Base-by-base conservation (phyloP, 352 stramenopile genomes). In the Poterioochromonas sp. region DNA sequence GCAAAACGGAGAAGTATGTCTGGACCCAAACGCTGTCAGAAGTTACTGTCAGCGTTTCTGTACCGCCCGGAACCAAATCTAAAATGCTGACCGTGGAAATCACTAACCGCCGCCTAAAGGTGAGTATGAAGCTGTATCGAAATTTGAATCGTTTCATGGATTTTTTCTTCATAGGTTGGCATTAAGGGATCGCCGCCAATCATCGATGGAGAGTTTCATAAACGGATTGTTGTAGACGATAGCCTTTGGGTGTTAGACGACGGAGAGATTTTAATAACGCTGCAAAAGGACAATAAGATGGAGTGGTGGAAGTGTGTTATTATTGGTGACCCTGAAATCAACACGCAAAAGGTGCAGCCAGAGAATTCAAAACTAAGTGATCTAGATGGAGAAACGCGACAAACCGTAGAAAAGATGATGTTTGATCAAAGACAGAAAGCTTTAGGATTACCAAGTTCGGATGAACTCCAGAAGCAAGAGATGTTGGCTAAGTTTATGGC, bases 361-460 rank as follows among this genome's bases (percentile, higher is more conserved):
- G 96, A 99, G 87, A 99, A 97, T 86, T 98, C 92, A 15, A 97
- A 98, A 82, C 87, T 99, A 32, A 87, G 80, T 26, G 96, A 99
- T 84, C 84, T 99, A 77, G 95, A 99, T 84, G 91, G 93, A 2
- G 96, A 99, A 73, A 99, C 95, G 32, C 87, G 95, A 49, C 91
- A 98, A 82, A 99, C 96, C 0, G 96, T 99, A 26, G 96, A 99
- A 86, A 99, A 99, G 82, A 99, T 99, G 96, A 99, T 99, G 96
- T 91, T 88, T 80, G 88, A 93, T 85, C 47, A 68, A n/a, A 88
- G 91, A 41, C 95, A 99, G 86, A 99, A 99, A 84, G 93, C 94
- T 0, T 87, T 98, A 83, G 95, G 95, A 0, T 84, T 97, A 51
- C 96, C 96, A 0, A 96, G 94, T 8, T 95, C 89, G 70, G 96